These are phyloP conservation scores for Fonsecaea monophora DNA, from an alignment of 2,329 filamentous ascomycete species.

Conservation along the genomic window DNA sequence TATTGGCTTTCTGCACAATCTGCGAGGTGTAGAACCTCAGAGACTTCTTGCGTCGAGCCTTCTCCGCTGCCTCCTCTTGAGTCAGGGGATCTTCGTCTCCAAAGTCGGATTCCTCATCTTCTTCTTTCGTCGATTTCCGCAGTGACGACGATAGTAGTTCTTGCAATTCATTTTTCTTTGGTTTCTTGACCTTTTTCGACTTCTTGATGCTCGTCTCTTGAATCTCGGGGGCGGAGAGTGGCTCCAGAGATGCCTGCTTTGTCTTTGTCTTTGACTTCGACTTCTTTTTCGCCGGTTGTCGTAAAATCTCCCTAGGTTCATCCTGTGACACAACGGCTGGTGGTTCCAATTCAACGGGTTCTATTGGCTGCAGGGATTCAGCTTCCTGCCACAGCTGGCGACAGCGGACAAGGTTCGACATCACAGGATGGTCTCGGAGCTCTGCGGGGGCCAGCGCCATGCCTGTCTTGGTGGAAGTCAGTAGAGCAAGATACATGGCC, in stretches of 20 bases:
- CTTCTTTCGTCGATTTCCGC: conserved; percentile 59
- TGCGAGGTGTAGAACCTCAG: conserved; percentile 98
- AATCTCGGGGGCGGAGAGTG: conserved; percentile 7
- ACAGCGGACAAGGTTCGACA: conserved; percentile 81
- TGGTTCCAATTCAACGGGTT: conserved; percentile 51
- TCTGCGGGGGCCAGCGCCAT: conserved; percentile 76
- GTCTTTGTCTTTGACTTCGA: conserved; percentile 48
- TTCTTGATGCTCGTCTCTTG: conserved; percentile 46
- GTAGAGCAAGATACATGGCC: conserved; percentile 90
- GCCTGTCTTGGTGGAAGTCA: conserved; percentile 74
- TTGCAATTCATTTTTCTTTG: conserved; percentile 59
- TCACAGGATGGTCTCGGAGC: conserved; percentile 86
- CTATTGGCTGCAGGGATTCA: conserved; percentile 61
- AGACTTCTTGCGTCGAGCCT: conserved; percentile 86
- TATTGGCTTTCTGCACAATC: conserved; percentile 92
- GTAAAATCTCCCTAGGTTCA: conserved; percentile 47
- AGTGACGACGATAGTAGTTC: conserved; percentile 42
- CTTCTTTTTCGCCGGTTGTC: conserved; percentile 45
- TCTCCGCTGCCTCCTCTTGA: conserved; percentile 79
- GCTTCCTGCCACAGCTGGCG: conserved; percentile 80
- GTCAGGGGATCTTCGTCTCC: conserved; percentile 86
- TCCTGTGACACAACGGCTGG: conserved; percentile 36
- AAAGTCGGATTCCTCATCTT: conserved; percentile 80
- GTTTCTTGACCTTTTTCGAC: conserved; percentile 68
- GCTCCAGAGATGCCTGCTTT: conserved; percentile 47